A percentile compares a stretch with the other conserved stretches of the same genome.
phyloP scores from a whole-genome alignment of 2,329 filamentous ascomycete genomes.

The Xenosphaeropsis pyriputrescens region DNA sequence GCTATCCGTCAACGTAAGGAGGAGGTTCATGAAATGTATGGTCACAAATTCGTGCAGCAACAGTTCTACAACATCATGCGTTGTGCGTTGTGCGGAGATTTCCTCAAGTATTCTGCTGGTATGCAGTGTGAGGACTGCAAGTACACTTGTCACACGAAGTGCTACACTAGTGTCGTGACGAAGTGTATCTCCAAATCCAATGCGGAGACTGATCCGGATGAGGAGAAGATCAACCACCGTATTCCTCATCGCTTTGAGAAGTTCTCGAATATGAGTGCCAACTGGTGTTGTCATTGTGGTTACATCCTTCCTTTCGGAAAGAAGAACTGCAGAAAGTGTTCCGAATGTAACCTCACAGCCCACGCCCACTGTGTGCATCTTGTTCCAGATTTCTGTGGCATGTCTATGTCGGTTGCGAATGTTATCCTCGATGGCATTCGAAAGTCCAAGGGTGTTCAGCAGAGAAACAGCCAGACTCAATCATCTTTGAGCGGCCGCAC shows the following conservation, averaged over 20 bases:
- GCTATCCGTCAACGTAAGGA: slow-evolving; percentile 96
- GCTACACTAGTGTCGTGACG: slow-evolving; percentile 90
- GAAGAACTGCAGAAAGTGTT: slow-evolving; percentile 88
- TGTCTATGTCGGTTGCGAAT: slow-evolving; percentile 96
- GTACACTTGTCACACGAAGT: slow-evolving; percentile 97
- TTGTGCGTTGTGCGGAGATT: slow-evolving; percentile 92
- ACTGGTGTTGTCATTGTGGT: slow-evolving; percentile 98
- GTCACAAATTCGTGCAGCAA: slow-evolving; percentile 96
- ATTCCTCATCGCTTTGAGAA: slow-evolving; percentile 94
- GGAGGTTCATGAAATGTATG: slow-evolving; percentile 96
- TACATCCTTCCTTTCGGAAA: slow-evolving; percentile 90
- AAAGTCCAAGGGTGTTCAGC: slow-evolving; percentile 43
- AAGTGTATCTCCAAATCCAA: slow-evolving; percentile 99
- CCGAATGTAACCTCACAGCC: slow-evolving; percentile 85
- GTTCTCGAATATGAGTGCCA: slow-evolving; percentile 96
- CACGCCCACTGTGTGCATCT: slow-evolving; percentile 88
- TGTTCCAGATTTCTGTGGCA: slow-evolving; percentile 96
- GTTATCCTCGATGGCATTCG: slow-evolving; percentile 81
- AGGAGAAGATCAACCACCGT: slow-evolving; percentile 98
- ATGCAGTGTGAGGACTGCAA: slow-evolving; percentile 99
- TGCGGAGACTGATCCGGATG: slow-evolving; percentile 92
- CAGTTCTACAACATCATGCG: slow-evolving; percentile 99
- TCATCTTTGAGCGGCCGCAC: slow-evolving; percentile 12
- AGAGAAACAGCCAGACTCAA: slow-evolving; percentile 30
- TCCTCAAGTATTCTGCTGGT: slow-evolving; percentile 94